Percentiles rank a stretch among this genome's conserved stretches.
These are phyloP conservation scores for Apium graveolens DNA, from an alignment of 129 eudicot species.

Conservation along the genomic window DNA sequence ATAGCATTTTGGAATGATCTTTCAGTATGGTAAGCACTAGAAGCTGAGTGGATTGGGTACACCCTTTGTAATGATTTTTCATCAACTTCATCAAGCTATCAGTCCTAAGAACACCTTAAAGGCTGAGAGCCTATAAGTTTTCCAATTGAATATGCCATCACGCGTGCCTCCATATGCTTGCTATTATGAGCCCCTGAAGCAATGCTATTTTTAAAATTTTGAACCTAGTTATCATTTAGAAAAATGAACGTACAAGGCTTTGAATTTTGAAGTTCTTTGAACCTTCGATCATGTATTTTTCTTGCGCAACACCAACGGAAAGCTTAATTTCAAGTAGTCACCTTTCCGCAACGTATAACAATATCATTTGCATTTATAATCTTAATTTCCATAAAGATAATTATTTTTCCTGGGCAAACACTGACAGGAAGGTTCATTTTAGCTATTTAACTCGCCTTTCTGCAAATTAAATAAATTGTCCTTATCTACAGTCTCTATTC, in stretches of 20 bases:
- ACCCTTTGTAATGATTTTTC: background rate
- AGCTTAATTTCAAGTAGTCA: background rate
- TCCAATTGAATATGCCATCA: background rate
- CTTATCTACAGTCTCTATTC: background rate
- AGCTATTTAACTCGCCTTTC: background rate
- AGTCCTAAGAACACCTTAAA: background rate
- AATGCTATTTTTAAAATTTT: background rate
- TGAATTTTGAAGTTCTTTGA: background rate
- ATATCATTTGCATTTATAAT: no score
- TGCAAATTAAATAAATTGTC: background rate
- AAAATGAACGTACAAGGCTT: background rate
- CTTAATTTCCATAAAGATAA: background rate
- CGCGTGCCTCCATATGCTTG: background rate
- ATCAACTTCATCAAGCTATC: background rate
- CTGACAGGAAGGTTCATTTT: background rate
- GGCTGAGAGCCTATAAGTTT: background rate
- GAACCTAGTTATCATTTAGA: background rate
- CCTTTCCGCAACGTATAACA: background rate
- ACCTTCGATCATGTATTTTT: background rate
- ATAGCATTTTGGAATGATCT: background rate
- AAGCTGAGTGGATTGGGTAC: background rate
- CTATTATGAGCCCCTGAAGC: background rate
- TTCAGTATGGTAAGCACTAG: background rate
- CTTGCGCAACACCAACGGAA: background rate
- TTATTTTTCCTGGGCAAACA: background rate